Base-by-base conservation (phyloP, 2,329 filamentous ascomycete species). In the Aspergillus tamarii region DNA sequence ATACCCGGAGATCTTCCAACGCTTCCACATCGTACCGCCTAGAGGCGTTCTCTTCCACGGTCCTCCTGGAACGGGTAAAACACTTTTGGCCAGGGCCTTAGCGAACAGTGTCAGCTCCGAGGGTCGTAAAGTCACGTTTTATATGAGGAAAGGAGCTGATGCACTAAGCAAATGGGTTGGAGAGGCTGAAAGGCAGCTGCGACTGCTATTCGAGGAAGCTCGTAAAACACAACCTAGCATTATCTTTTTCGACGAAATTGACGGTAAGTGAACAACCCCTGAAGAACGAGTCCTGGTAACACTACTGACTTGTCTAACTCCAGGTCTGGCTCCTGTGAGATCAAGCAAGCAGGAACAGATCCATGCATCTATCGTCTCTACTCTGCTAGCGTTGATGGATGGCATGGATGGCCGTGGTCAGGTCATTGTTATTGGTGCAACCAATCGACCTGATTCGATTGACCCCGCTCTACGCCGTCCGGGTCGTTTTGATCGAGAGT, bases 281-380 rank as follows among this genome's bases (percentile, higher is more conserved):
- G 7, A 19, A 16, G 53, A 30, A n/a, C 12, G 28, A 28, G 52
- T n/a, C 19, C 16, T 28, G 16, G 21, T 14, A 32, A 14, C 32
- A 36, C 16, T 19, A 39, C 30, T 53, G 19, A 39, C 34, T 28
- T 43, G 16, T 30, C n/a, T 19, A 10, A 28, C 39, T 53, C 57
- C 64, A 83, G 81, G 81, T 61, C 84, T 99, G 67, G 95, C 95
- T 3, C 96, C 95, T 58, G 95, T 98, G 39, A 88, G 95, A 71
- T 98, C 95, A 14, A 97, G 94, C 79, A 98, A 98, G 78, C 94
- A 98, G 80, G 95, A 99, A 76, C 95, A 99, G 79, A 98, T 98
- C 64, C 95, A 99, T 78, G 93, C 95, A 7, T 98, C 94, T 2
- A 99, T 99, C 67, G 94, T 97, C 16, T 96, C 94, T 1, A 97